Base-by-base conservation (phyloP, 2,329 filamentous ascomycete species). In the Penicillium sp. region DNA sequence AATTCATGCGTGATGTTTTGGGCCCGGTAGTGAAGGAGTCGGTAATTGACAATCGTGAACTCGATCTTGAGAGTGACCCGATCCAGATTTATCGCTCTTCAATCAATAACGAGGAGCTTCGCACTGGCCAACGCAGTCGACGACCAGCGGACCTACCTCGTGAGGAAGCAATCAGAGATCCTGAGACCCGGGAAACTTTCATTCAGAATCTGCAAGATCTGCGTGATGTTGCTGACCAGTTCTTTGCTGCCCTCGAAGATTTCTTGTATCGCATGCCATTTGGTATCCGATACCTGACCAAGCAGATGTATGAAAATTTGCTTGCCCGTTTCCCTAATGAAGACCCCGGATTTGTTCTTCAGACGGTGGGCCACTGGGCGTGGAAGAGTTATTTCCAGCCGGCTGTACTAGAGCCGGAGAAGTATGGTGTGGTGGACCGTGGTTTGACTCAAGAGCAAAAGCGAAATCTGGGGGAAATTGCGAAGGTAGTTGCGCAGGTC, bases 71-170 rank as follows among this genome's bases (percentile, higher is more conserved):
- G 76, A 97, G 93, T 72, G 95, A 99, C 70, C 95, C 95, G 0
- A 89, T 98, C 81, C 93, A 98, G 67, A 99, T 99, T 56, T 98
- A 99, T 76, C 87, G 90, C 43, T 95, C 92, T 5, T 88, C 91
- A 14, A 96, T 99, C 77, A 98, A 96, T 78, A 96, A 99, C 67
- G 93, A 98, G 74, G 95, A 99, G 76, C 85, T 99, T 24, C 88
- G 91, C 19, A 99, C 95, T 0, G 95, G 95, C 4, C 86, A 87
- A 63, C 87, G 91, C 21, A 96, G 93, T 72, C 85, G 84, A 49
- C 85, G 95, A 60, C 90, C 87, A 33, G 86, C 91, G 14, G 92
- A 97, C 65, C 88, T 99, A 33, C 89, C 91, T 0, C 86, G 93
- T 60, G 95, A 99, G 72, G 83, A 96, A 65, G 95, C 95, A n/a